A percentile compares a stretch with the other conserved stretches of the same genome.
These are phyloP conservation scores for Casuarina equisetifolia DNA, from an alignment of 306 rosid species.

Conservation along the genomic window DNA sequence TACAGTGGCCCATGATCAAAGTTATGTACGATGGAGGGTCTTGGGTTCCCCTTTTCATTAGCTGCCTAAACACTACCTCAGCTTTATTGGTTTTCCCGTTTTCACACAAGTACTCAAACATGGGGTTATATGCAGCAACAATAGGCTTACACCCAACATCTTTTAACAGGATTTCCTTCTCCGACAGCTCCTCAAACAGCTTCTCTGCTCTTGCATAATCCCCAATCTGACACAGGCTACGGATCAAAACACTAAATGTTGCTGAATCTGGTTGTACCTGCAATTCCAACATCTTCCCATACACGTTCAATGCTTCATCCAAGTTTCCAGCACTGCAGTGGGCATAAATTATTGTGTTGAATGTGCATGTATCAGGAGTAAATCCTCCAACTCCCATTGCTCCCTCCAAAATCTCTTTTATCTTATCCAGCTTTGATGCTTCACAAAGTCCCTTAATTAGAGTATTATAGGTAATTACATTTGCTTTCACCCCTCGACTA, in stretches of 20 bases:
- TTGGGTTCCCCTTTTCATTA: constrained; percentile 86
- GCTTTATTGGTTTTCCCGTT: constrained; percentile 74
- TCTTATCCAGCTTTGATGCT: constrained; percentile 51
- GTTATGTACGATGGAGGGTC: constrained; percentile 64
- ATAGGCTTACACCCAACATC: constrained; percentile 67
- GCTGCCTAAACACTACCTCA: constrained; percentile 69
- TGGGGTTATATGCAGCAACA: constrained; percentile 69
- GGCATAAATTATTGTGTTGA: constrained; percentile 64
- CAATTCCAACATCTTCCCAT: constrained; percentile 56
- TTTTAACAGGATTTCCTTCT: constrained; percentile 53
- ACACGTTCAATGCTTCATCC: constrained; percentile 65
- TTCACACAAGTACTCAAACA: constrained; percentile 63
- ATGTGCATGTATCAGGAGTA: constrained; percentile 69
- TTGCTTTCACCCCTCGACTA: constrained; percentile 55
- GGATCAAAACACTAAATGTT: constrained; percentile 64
- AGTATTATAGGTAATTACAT: constrained; percentile 64
- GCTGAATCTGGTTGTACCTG: constrained; percentile 68
- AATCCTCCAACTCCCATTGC: constrained; percentile 39
- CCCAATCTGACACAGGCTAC: constrained; percentile 60
- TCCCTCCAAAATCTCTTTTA: constrained; percentile 55
- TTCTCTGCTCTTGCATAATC: constrained; percentile 60
- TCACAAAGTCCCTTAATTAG: constrained; percentile 77
- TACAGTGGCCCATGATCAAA: constrained; percentile 84
- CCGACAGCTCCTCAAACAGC: constrained; percentile 60
- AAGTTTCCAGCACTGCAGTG: constrained; percentile 63